Conservation (phyloP, 1,284 basidiomycete genomes). For the Schizophyllum amplum region DNA sequence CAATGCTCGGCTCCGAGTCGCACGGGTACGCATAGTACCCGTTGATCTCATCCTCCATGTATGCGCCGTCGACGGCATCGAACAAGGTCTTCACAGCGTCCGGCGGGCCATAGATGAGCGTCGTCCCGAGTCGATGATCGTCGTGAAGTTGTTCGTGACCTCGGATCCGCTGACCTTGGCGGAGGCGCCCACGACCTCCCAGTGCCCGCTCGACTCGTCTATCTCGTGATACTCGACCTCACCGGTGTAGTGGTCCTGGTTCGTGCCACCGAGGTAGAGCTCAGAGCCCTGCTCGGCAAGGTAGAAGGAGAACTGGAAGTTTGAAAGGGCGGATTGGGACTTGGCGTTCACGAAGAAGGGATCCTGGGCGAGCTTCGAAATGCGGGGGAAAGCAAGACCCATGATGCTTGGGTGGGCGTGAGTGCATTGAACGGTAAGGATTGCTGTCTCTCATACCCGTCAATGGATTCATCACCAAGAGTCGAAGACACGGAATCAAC, state of each 20-base stretch:
- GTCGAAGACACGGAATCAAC: conserved; percentile 14
- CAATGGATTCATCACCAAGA: conserved; percentile 16
- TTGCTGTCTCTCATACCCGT: conserved; percentile 6
- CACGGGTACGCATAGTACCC: conserved; percentile 28
- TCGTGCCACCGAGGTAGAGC: conserved; percentile 10
- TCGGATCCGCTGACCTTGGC: conserved; percentile 17
- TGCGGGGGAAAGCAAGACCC: conserved; percentile 23
- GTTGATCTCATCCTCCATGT: conserved; percentile 8
- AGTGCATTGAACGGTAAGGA: no score
- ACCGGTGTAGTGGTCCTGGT: conserved; percentile 3
- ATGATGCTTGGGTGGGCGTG: background rate
- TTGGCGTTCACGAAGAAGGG: conserved; percentile 19
- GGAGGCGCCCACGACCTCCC: conserved; percentile 10
- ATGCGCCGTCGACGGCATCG: conserved; percentile 26
- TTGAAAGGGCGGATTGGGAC: background rate
- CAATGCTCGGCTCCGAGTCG: conserved; percentile 13
- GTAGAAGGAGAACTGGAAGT: conserved; percentile 4
- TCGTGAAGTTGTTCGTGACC: conserved; percentile 16
- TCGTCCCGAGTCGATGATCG: conserved; percentile 36
- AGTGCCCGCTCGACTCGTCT: conserved; percentile 8
- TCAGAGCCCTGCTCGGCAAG: background rate
- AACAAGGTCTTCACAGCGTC: conserved; percentile 31
- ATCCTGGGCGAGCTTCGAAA: conserved; percentile 20
- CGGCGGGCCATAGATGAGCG: conserved; percentile 38
- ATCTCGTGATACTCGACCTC: conserved; percentile 7